A percentile compares a stretch with the other conserved stretches of the same genome.
Evolutionary conservation across 2,329 filamentous ascomycete species (phyloP).

Genomic region (Didymosphaeria variabile): DNA sequence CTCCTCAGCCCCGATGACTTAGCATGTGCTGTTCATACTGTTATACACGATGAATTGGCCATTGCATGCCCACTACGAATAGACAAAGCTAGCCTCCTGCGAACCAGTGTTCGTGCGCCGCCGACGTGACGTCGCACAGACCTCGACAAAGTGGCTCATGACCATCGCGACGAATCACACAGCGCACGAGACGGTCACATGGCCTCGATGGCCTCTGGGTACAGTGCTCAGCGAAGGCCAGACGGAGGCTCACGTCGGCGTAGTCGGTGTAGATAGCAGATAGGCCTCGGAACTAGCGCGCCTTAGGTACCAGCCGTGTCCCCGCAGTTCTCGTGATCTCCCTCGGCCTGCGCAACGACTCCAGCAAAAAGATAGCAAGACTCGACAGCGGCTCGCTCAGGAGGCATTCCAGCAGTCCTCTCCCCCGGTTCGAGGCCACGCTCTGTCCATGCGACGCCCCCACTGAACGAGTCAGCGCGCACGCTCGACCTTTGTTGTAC

Average conservation of each 20-base stretch:
- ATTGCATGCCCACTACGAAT: too few relatives aligned
- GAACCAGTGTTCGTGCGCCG: not conserved
- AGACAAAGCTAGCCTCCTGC: not conserved
- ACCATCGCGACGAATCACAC: not conserved
- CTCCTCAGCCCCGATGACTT: too few relatives aligned
- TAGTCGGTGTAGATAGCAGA: constrained; percentile 1
- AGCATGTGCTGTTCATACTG: too few relatives aligned
- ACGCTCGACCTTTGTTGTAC: constrained; percentile 5
- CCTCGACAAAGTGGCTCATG: not conserved
- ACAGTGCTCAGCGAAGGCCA: constrained; percentile 3
- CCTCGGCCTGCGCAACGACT: not conserved
- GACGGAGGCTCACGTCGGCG: not conserved
- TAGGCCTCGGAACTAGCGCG: constrained; percentile 3
- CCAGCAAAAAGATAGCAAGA: constrained; percentile 11
- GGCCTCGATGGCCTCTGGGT: not conserved
- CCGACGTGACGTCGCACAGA: not conserved
- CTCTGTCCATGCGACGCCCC: constrained; percentile 1
- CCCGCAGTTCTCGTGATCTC: constrained; percentile 17
- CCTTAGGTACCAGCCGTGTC: not conserved
- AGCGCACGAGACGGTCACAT: constrained; percentile 9
- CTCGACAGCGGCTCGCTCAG: not conserved
- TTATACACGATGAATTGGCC: too few relatives aligned
- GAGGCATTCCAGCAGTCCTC: not conserved
- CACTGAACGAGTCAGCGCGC: constrained; percentile 8
- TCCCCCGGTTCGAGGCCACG: not conserved